Conservation (phyloP, 2,329 filamentous ascomycete species). For the Sclerotinia nivalis region DNA sequence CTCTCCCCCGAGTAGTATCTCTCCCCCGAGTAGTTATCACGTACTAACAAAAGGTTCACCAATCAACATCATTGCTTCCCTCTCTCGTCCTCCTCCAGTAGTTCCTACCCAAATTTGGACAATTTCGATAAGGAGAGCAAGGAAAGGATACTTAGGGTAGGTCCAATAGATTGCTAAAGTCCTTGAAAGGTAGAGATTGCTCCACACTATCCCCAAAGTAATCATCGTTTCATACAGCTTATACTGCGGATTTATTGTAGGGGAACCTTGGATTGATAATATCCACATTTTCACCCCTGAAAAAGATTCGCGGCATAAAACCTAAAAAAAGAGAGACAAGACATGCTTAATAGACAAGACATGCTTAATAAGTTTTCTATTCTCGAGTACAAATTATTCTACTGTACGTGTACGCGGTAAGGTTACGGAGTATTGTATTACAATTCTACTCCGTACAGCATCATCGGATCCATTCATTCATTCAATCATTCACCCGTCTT, state of each 20-base stretch:
- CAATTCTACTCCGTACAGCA: background rate
- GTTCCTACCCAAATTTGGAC: conserved; percentile 4
- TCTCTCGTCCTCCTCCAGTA: background rate
- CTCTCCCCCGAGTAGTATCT: background rate
- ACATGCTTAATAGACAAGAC: too few species aligned
- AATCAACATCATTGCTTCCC: background rate
- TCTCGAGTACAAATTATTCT: background rate
- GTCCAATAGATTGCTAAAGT: background rate
- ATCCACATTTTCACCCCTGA: background rate
- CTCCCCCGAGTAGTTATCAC: background rate
- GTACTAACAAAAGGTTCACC: background rate
- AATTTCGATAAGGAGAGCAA: conserved; percentile 13
- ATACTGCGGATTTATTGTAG: background rate
- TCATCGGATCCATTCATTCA: background rate
- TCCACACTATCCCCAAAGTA: background rate
- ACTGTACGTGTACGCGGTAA: background rate
- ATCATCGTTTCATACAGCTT: background rate
- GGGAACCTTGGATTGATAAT: background rate
- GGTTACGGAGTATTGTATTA: background rate
- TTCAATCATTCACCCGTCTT: background rate
- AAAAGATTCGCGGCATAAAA: background rate
- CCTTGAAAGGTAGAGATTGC: background rate
- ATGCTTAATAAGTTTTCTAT: background rate
- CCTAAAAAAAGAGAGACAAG: background rate
- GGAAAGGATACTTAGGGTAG: background rate